Conservation (phyloP, 768 basidiomycete species). For the Rickenella mellea region DNA sequence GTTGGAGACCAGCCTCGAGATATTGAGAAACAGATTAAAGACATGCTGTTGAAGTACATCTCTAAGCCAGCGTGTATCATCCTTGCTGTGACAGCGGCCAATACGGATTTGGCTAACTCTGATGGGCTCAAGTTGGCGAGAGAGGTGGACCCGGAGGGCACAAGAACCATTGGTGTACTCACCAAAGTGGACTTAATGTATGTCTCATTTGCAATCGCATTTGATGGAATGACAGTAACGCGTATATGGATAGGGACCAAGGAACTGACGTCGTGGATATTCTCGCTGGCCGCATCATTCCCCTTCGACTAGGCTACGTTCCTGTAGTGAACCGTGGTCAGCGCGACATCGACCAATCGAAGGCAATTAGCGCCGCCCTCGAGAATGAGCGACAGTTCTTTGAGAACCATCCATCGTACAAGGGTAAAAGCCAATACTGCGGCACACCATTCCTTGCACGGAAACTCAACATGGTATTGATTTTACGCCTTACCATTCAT, state of each 20-base stretch:
- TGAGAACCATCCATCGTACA: conserved; percentile 88
- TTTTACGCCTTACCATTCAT: neutral
- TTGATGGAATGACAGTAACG: neutral
- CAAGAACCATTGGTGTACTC: conserved; percentile 93
- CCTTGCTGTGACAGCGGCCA: conserved; percentile 92
- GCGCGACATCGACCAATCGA: conserved; percentile 87
- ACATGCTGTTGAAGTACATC: conserved; percentile 95
- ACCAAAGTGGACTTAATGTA: conserved; percentile 99
- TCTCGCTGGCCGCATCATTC: conserved; percentile 93
- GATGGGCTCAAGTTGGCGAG: conserved; percentile 94
- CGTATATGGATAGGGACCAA: conserved; percentile 58
- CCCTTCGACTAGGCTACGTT: conserved; percentile 92
- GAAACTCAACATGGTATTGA: conserved; percentile 83
- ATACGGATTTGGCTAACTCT: conserved; percentile 96
- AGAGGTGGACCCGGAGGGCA: conserved; percentile 95
- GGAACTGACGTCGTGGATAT: conserved; percentile 99
- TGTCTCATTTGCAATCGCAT: conserved; percentile 20
- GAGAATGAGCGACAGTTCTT: conserved; percentile 91
- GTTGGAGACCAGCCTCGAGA: conserved; percentile 95
- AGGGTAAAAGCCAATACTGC: conserved; percentile 90
- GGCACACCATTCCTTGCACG: conserved; percentile 95
- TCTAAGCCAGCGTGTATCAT: conserved; percentile 93
- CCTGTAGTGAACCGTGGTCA: conserved; percentile 99
- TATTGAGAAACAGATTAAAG: conserved; percentile 94
- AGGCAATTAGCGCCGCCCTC: conserved; percentile 76